phyloP scores from a whole-genome alignment of 2,329 filamentous ascomycete species.

The Laburnicola sp. region DNA sequence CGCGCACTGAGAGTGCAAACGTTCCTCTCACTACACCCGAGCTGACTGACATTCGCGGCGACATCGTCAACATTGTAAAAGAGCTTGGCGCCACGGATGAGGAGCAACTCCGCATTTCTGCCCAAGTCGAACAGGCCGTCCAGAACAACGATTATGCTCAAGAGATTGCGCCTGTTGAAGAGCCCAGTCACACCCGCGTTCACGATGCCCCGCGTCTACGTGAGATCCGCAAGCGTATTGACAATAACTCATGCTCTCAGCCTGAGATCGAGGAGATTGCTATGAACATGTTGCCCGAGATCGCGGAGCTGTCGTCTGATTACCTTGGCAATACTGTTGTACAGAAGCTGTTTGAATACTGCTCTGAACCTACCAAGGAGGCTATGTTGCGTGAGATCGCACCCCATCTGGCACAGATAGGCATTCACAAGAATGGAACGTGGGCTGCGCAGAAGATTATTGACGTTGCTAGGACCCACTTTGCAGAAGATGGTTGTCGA shows the following conservation, averaged over 20 bases:
- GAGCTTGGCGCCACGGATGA: constrained; percentile 85
- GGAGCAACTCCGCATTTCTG: constrained; percentile 71
- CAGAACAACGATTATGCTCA: constrained; percentile 70
- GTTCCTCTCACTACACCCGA: constrained; percentile 69
- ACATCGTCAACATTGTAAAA: constrained; percentile 82
- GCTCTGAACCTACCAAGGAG: constrained; percentile 86
- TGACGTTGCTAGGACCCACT: constrained; percentile 82
- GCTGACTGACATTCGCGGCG: constrained; percentile 74
- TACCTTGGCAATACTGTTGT: constrained; percentile 99
- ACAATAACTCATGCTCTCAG: constrained; percentile 85
- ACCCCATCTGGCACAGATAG: constrained; percentile 92
- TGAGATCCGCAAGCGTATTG: constrained; percentile 95
- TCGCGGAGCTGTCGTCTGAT: constrained; percentile 91
- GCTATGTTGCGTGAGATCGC: constrained; percentile 87
- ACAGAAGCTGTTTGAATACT: constrained; percentile 97
- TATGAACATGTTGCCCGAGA: constrained; percentile 91
- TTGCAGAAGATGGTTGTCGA: constrained; percentile 87
- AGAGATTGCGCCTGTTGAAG: constrained; percentile 86
- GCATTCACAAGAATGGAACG: constrained; percentile 98
- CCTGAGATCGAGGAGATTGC: constrained; percentile 92
- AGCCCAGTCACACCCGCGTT: constrained; percentile 83
- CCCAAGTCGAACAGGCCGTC: constrained; percentile 76
- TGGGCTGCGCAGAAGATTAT: constrained; percentile 99
- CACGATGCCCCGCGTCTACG: constrained; percentile 93
- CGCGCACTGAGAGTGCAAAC: constrained; percentile 51